phyloP scores from a whole-genome alignment of 306 rosid species.

The Neltuma alba region DNA sequence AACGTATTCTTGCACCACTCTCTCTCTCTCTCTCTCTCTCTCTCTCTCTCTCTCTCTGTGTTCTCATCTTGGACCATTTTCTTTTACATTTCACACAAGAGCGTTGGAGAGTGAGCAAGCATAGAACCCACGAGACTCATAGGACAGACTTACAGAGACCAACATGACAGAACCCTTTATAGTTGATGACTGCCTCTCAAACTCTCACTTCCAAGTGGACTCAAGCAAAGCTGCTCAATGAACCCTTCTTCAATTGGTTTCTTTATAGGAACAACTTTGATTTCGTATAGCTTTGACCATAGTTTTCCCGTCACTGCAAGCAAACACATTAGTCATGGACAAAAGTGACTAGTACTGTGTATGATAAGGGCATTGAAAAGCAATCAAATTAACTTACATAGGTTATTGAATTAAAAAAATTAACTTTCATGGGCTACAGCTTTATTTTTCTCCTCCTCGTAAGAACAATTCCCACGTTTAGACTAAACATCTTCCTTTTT shows the following conservation, averaged over 20 bases:
- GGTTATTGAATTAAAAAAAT: no score
- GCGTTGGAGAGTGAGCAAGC: no score
- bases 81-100: no score
- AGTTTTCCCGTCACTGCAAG: constrained; percentile 86
- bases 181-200: neutral
- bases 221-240: constrained; percentile 67
- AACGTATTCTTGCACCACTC: neutral
- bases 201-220: constrained; percentile 8
- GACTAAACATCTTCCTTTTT: neutral
- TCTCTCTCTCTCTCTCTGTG: no score
- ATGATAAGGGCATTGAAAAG: neutral
- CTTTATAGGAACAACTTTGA: constrained; percentile 51
- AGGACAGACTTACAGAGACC: no score
- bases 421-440: no score
- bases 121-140: no score
- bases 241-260: constrained; percentile 39
- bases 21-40: no score
- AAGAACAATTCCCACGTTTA: no score
- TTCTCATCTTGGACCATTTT: no score
- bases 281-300: constrained; percentile 86
- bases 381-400: constrained; percentile 7
- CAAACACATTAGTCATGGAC: neutral
- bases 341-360: neutral
- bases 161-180: neutral
- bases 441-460: no score